Evolutionary conservation across 2,329 filamentous ascomycete genomes (phyloP).

Genomic region (Aspergillus jensenii): DNA sequence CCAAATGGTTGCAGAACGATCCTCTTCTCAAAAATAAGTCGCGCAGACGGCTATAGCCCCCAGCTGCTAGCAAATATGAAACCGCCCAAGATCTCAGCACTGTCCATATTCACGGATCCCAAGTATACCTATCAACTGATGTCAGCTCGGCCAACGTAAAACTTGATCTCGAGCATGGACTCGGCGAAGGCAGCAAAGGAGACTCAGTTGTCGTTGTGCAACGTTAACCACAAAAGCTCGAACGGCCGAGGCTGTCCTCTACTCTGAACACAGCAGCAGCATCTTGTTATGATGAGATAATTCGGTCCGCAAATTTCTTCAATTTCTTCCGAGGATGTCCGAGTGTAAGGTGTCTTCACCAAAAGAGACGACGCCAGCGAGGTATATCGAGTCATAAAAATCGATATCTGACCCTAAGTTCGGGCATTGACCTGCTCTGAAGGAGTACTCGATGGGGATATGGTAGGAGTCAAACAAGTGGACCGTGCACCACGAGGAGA

Average conservation of each 20-base stretch:
- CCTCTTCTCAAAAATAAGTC: background rate
- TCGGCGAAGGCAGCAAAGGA: background rate
- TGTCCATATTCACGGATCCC: background rate
- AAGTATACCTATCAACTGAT: background rate
- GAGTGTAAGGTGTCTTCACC: background rate
- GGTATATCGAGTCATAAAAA: background rate
- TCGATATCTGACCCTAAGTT: background rate
- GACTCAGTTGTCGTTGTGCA: background rate
- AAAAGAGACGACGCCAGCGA: background rate
- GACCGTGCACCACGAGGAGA: background rate
- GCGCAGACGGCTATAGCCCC: background rate
- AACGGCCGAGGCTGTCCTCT: background rate
- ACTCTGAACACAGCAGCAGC: background rate
- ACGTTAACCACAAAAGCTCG: background rate
- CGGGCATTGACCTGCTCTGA: background rate
- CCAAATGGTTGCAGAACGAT: background rate
- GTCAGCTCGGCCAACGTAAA: background rate
- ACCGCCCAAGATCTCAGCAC: background rate
- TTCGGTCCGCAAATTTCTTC: background rate
- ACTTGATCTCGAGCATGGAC: background rate
- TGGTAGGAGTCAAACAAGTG: background rate
- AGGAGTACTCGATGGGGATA: background rate
- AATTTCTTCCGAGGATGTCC: background rate
- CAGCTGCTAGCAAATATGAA: background rate
- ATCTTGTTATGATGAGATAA: background rate